Conservation (phyloP, 331 rosid species). For the Malus hybrid region DNA sequence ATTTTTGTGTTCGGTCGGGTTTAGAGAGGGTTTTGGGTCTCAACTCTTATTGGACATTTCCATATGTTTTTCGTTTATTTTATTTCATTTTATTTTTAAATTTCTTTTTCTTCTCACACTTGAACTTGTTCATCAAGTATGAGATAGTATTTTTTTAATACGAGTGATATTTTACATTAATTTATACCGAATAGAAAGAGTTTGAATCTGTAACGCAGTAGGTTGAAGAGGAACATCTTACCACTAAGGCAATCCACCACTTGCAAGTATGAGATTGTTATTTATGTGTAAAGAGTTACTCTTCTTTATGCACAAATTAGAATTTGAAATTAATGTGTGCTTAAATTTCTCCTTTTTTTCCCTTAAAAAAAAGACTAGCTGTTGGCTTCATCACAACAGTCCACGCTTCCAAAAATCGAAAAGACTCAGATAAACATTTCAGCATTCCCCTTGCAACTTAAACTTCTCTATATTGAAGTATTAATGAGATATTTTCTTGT, state of each 20-base stretch:
- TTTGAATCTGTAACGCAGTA: accelerated
- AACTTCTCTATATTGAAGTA: too few species aligned
- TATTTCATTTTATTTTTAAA: too few species aligned
- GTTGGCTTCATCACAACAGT: accelerated
- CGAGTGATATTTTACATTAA: too few species aligned
- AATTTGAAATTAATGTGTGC: too few species aligned
- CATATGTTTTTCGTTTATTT: too few species aligned
- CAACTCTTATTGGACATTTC: not conserved
- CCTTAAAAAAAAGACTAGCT: accelerated
- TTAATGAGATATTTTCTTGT: too few species aligned
- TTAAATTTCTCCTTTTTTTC: too few species aligned
- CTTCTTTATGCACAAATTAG: accelerated
- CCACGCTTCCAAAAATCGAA: accelerated
- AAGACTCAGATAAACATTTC: too few species aligned
- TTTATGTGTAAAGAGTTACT: not conserved
- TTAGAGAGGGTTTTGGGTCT: not conserved
- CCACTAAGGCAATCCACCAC: accelerated
- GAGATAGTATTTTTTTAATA: too few species aligned
- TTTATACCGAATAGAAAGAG: not conserved
- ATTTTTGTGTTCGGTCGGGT: not conserved
- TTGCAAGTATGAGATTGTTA: too few species aligned
- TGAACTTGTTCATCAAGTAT: too few species aligned
- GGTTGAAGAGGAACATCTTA: not conserved
- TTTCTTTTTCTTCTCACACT: not conserved
- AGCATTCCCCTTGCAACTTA: too few species aligned